Evolutionary conservation across 2,329 filamentous ascomycete species (phyloP), one percentile per base, ranked within the genome.

Genomic region (Colletotrichum sp.): DNA sequence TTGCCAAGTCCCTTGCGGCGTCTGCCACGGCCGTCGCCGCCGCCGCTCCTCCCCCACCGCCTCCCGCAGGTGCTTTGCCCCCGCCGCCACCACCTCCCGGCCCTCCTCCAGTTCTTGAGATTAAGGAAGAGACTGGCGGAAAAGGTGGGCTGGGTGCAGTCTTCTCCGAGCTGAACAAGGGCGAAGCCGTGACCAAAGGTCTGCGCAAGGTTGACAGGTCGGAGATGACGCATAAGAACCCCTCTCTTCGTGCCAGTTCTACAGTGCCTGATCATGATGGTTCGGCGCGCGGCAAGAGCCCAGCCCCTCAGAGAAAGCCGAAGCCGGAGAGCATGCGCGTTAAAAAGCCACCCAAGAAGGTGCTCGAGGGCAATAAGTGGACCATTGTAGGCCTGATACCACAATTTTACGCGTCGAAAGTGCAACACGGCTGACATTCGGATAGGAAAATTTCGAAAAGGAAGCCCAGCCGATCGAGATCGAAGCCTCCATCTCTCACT

Each of bases 211-310:
- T 99, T 66, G 96, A 98, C 87, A 94, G 94, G 83, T 97, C 95
- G 70, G 90, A 99, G 85, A 98, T 98, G 96, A 99, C 97, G 76
- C 97, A 99, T 87, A 99, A 99, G 89, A 99, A 99, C 86, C 97
- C 97, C 16, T 92, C 93, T 12, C 89, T 99, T 74, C 93, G 97
- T 78, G 91, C 95, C 28, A 89, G 89, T 77, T 94, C 95, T 15
- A 90, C 92, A 3, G 95, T 96, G 5, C 89, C 94, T 32, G 91
- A 90, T 26, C 89, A 89, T 76, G 88, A 88, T 55, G 84, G 86
- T 15, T 89, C 89, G 8, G 82, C 87, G 28, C 91, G 95, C 65
- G 92, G 91, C 72, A 98, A 97, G 90, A 98, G 95, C 78, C 96
- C 96, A 3, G 94, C 95, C 21, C 97, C 97, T 2, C 94, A 93